These are phyloP conservation scores for Leccinum insigne DNA, from an alignment of 1,284 basidiomycete genomes.

Conservation along the genomic window DNA sequence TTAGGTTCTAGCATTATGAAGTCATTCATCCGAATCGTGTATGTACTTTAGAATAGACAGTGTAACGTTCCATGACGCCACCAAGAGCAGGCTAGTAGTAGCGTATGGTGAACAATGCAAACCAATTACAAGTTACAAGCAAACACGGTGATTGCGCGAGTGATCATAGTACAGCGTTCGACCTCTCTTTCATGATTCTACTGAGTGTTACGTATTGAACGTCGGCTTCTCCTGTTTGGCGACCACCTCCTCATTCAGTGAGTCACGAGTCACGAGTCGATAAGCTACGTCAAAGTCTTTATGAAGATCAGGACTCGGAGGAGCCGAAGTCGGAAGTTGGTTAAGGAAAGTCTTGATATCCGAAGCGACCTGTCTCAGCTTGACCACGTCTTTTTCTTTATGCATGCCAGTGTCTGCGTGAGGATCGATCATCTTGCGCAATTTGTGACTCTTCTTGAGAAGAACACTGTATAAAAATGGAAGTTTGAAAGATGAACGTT, in stretches of 20 bases:
- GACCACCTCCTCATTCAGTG: constrained; percentile 2
- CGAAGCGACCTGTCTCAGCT: constrained; percentile 26
- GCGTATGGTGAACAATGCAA: neutral
- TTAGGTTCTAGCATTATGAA: neutral
- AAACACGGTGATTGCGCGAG: neutral
- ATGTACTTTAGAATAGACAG: neutral
- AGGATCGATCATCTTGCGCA: constrained; percentile 32
- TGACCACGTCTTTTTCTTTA: constrained; percentile 10
- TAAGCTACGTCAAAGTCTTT: constrained; percentile 22
- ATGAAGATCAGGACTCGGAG: constrained; percentile 22
- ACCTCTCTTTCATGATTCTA: constrained; percentile 20
- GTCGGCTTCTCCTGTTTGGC: constrained; percentile 21
- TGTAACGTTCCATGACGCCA: neutral
- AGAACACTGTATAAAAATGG: constrained; percentile 16
- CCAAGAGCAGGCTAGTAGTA: neutral
- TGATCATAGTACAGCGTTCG: neutral
- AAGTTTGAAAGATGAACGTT: neutral
- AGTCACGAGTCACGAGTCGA: constrained; percentile 33
- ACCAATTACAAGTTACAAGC: no score
- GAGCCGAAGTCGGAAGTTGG: constrained; percentile 14
- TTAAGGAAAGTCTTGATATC: constrained; percentile 27
- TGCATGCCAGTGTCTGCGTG: constrained; percentile 30
- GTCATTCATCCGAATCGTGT: neutral
- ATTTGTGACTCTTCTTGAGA: constrained; percentile 18
- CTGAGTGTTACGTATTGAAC: constrained; percentile 32